A percentile compares a stretch with the other conserved stretches of the same genome.
Evolutionary conservation across 345 rosid species (phyloP).

Genomic region (Melastoma malabathricum): DNA sequence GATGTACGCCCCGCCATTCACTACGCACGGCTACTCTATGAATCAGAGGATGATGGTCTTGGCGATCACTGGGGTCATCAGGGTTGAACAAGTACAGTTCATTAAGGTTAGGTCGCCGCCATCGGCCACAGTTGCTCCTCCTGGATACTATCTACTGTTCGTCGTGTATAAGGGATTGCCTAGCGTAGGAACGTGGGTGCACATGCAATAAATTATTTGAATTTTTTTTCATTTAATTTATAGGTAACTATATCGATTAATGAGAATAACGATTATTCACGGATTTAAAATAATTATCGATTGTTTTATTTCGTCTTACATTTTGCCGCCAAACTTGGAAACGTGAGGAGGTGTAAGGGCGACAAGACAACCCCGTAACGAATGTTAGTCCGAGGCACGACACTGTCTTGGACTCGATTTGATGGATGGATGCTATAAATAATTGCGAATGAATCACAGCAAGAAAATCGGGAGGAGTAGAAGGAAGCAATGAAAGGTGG

Average conservation of each 20-base stretch:
- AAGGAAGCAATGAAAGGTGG: conserved; percentile 2
- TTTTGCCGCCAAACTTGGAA: too few relatives aligned
- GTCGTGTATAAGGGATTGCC: conserved; percentile 26
- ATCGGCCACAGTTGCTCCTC: conserved; percentile 22
- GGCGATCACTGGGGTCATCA: background rate
- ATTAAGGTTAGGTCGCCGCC: conserved; percentile 14
- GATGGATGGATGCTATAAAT: too few relatives aligned
- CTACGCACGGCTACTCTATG: conserved; percentile 36
- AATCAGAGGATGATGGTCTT: conserved; percentile 27
- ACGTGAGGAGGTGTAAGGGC: too few relatives aligned
- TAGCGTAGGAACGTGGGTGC: conserved; percentile 25
- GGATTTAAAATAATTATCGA: too few relatives aligned
- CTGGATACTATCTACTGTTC: conserved; percentile 24
- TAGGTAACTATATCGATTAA: too few relatives aligned
- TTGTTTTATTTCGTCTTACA: too few relatives aligned
- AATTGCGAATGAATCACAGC: too few relatives aligned
- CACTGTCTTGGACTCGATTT: too few relatives aligned
- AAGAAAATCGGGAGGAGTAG: background rate
- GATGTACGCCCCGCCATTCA: conserved; percentile 33
- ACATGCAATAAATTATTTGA: conserved; percentile 5
- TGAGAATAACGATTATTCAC: too few relatives aligned
- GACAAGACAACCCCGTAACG: too few relatives aligned
- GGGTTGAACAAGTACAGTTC: background rate
- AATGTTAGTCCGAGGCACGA: too few relatives aligned
- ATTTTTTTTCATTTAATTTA: too few relatives aligned